Evolutionary conservation across 768 basidiomycete species (phyloP).

Genomic region (Tulasnella sp.): DNA sequence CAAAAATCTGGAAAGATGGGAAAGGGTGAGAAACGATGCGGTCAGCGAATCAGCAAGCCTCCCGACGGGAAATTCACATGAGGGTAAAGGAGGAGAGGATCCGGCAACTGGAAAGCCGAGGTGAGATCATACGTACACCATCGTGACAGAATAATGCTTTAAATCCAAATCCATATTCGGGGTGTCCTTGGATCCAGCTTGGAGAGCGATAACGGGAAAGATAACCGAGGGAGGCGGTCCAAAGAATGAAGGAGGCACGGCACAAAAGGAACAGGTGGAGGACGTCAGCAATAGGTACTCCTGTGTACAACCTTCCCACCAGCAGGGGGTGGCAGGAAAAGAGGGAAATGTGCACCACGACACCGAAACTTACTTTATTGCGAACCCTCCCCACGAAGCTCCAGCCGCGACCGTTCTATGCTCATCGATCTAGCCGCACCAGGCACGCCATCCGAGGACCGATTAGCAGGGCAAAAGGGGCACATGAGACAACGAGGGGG

Average conservation of each 20-base stretch:
- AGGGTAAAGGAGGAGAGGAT: background rate
- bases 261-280: background rate
- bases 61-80: background rate
- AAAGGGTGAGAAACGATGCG: background rate
- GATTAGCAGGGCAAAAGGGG: background rate
- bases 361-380: conserved; percentile 61
- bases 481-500: background rate
- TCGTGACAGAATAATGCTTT: conserved; percentile 92
- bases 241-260: background rate
- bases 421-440: conserved; percentile 56
- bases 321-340: background rate
- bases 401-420: conserved; percentile 60
- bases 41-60: background rate
- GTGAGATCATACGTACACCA: conserved; percentile 51
- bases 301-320: background rate
- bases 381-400: conserved; percentile 82
- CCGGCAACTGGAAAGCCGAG: conserved; percentile 5
- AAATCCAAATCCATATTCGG: conserved; percentile 81
- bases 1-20: conserved; percentile 55
- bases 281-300: background rate
- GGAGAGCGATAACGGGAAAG: background rate
- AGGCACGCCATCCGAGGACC: background rate
- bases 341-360: background rate
- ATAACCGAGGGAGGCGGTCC: background rate
- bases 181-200: conserved; percentile 95